These are phyloP conservation scores for Lepidium sativum DNA, from an alignment of 345 rosid genomes.

Conservation along the genomic window DNA sequence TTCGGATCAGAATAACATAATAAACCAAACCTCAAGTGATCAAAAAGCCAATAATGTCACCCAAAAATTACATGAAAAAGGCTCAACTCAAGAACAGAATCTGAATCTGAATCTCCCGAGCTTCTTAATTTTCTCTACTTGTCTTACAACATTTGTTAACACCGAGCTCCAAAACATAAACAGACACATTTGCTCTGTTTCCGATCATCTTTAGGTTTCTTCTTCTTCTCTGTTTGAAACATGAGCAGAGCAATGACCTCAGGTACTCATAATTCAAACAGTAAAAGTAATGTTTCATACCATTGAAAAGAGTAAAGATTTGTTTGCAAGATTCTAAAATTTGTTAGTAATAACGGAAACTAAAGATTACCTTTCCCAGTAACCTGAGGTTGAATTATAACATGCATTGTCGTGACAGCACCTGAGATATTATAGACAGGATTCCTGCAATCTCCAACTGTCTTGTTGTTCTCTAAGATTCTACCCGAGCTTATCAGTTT, in stretches of 20 bases:
- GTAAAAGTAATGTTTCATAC: background rate
- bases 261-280: background rate
- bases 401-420: slow-evolving; percentile 91
- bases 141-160: background rate
- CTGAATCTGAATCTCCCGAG: slow-evolving; percentile 3
- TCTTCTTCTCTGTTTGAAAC: slow-evolving; percentile 41
- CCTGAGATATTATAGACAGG: slow-evolving; percentile 69
- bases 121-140: background rate
- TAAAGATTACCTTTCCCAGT: slow-evolving; percentile 51
- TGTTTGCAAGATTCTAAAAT: background rate
- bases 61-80: background rate
- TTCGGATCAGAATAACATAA: background rate
- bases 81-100: background rate
- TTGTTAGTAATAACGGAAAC: background rate
- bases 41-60: slow-evolving; percentile 9
- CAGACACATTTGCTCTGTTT: slow-evolving; percentile 67
- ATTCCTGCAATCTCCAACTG: slow-evolving; percentile 74
- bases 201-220: slow-evolving; percentile 40
- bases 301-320: background rate
- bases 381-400: slow-evolving; percentile 69
- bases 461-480: slow-evolving; percentile 79
- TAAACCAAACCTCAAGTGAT: slow-evolving; percentile 17
- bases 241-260: slow-evolving; percentile 9
- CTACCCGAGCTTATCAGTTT: slow-evolving; percentile 81
- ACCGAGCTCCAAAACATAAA: slow-evolving; percentile 32